Evolutionary conservation across 306 rosid genomes (phyloP), one percentile per base, ranked within the genome.

Genomic region (Astragalus membranaceus): DNA sequence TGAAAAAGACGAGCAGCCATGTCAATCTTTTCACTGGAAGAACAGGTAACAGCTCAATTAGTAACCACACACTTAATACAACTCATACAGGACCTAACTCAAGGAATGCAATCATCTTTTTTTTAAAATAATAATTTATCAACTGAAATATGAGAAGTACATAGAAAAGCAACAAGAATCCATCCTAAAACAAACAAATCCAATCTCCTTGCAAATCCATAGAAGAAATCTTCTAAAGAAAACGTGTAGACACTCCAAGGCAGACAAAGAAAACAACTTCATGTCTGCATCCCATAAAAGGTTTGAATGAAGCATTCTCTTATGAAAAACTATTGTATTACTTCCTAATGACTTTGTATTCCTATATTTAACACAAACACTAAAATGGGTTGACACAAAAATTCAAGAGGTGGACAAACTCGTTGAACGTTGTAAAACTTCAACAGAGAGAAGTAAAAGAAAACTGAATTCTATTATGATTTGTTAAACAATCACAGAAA

Each of bases 1-100:
- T 85, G 85, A 83, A 93, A 93, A 70, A 93, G 97, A 12, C 90
- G 96, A 71, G 82, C 76, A 48, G 96, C 97, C 90, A 90, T 87
- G 75, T 88, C 97, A 85, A 75, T 85, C 85, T 87, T 90, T 77
- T 88, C 90, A 69, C 97, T 93, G 80, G 30, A 75, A 80, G 39
- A 64, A 60, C 72, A 83, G 36, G 20, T 57, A 71, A 32, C 50
- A 60, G 63, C 64, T 49, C 52, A 68, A 39, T 83, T 50, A 72
- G 67, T 35, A 53, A 68, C 32, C 13, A 39, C 39, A 15, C 13
- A 39, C 39, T 26, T 17, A 48, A 44, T 43, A 78, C 59, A 58
- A 35, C 43, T 73, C 78, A 55, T 14, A 35, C 2, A 56, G 35
- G 37, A 70, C 47, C 63, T 47, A 78, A 29, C 61, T 41, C 54